Percentiles rank a stretch among this genome's conserved stretches.
Evolutionary conservation across 192 early-diverging fungal species (phyloP).

Genomic region (Coemansia guatemalensis): DNA sequence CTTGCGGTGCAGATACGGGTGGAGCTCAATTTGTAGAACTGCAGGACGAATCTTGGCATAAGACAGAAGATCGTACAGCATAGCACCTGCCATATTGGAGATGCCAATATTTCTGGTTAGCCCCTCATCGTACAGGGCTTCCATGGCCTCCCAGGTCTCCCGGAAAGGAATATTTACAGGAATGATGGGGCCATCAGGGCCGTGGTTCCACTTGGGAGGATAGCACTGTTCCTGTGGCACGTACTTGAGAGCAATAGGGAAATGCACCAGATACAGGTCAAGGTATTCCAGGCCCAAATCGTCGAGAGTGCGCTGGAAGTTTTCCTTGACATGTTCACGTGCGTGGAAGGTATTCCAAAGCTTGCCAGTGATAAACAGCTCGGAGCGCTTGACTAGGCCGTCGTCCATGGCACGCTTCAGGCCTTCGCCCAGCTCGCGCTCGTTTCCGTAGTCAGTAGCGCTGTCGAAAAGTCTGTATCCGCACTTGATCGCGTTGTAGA

Average conservation of each 20-base stretch:
- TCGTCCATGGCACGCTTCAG: slow-evolving; percentile 55
- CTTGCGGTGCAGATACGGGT: slow-evolving; percentile 61
- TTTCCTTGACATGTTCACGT: slow-evolving; percentile 60
- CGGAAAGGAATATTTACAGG: slow-evolving; percentile 35
- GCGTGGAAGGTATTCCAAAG: slow-evolving; percentile 68
- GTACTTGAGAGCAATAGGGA: slow-evolving; percentile 60
- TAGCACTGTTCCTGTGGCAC: slow-evolving; percentile 28
- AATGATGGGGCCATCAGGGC: slow-evolving; percentile 16
- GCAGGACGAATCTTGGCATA: slow-evolving; percentile 60
- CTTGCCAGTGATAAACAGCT: slow-evolving; percentile 80
- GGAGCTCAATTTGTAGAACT: slow-evolving; percentile 84
- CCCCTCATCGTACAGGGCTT: slow-evolving; percentile 43
- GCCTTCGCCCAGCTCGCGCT: slow-evolving; percentile 71
- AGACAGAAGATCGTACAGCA: slow-evolving; percentile 59
- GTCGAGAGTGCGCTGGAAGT: slow-evolving; percentile 58
- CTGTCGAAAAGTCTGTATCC: slow-evolving; percentile 74
- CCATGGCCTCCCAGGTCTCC: slow-evolving; percentile 62
- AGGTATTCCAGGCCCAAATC: slow-evolving; percentile 72
- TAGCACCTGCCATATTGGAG: slow-evolving; percentile 60
- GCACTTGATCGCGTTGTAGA: slow-evolving; percentile 59
- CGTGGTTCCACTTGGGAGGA: slow-evolving; percentile 25
- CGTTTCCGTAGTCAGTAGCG: slow-evolving; percentile 71
- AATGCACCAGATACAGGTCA: slow-evolving; percentile 81
- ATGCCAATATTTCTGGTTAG: slow-evolving; percentile 67
- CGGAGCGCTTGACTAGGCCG: slow-evolving; percentile 55